phyloP scores from a whole-genome alignment of 2,329 filamentous ascomycete species.

The Ophiostoma quercus region DNA sequence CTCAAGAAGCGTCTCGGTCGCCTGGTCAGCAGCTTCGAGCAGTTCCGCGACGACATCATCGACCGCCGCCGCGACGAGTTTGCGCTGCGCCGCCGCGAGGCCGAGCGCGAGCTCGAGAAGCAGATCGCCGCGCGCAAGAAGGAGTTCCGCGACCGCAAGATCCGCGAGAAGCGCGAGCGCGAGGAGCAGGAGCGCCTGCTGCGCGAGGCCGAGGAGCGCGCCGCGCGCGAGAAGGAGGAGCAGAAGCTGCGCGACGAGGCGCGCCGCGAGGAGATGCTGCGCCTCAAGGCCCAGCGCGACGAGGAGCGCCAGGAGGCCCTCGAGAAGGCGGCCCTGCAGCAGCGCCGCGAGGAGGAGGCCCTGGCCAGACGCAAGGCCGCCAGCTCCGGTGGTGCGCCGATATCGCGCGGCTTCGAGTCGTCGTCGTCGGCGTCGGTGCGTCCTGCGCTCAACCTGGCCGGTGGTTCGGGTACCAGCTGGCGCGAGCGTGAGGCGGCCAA shows the following conservation, averaged over 20 bases:
- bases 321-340: conserved; percentile 64
- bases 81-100: conserved; percentile 85
- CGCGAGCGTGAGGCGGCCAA: conserved; percentile 63
- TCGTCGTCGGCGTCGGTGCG: conserved; percentile 46
- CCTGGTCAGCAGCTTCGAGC: conserved; percentile 77
- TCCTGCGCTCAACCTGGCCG: conserved; percentile 57
- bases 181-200: conserved; percentile 77
- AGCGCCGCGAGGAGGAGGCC: conserved; percentile 81
- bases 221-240: conserved; percentile 77
- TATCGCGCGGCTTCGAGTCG: conserved; percentile 52
- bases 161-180: conserved; percentile 74
- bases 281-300: conserved; percentile 60
- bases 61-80: conserved; percentile 91
- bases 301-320: conserved; percentile 62
- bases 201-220: conserved; percentile 80
- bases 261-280: conserved; percentile 64
- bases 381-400: neutral
- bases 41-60: conserved; percentile 74
- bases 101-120: conserved; percentile 87
- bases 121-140: conserved; percentile 84
- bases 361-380: conserved; percentile 46
- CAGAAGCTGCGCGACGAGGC: conserved; percentile 74
- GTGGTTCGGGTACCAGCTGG: conserved; percentile 50
- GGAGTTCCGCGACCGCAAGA: conserved; percentile 77
- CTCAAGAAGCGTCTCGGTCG: conserved; percentile 88